Conservation (phyloP, 208 protist species). For the Wallacemonas rigidus region DNA sequence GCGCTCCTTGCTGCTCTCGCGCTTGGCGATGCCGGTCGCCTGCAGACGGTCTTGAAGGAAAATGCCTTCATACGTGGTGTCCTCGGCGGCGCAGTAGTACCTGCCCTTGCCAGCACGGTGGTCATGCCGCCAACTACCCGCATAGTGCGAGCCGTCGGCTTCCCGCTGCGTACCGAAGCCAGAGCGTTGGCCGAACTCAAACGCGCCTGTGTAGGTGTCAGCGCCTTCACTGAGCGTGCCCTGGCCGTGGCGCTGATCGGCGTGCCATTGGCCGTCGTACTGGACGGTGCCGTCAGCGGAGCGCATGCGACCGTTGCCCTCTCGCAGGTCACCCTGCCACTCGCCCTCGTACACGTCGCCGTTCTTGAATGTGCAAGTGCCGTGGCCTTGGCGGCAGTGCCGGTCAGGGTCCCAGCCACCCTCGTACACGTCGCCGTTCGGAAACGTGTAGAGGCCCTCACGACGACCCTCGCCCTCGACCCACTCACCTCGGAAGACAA, state of each 20-base stretch:
- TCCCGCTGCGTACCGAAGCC: slow-evolving; percentile 65
- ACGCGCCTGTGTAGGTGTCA: slow-evolving; percentile 76
- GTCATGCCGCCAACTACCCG: slow-evolving; percentile 72
- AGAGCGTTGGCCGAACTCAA: slow-evolving; percentile 46
- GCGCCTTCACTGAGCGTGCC: slow-evolving; percentile 61
- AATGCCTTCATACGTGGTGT: slow-evolving; percentile 70
- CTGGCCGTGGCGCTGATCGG: slow-evolving; percentile 66
- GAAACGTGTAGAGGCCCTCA: slow-evolving; percentile 76
- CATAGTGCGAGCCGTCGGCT: slow-evolving; percentile 73
- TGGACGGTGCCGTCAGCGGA: slow-evolving; percentile 22
- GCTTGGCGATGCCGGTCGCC: slow-evolving; percentile 38
- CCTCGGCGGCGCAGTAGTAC: slow-evolving; percentile 53
- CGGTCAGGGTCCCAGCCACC: slow-evolving; percentile 63
- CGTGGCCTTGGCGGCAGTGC: slow-evolving; percentile 65
- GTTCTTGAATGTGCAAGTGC: slow-evolving; percentile 70
- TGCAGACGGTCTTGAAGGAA: slow-evolving; percentile 79
- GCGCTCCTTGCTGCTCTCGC: slow-evolving; percentile 26
- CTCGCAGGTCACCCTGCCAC: slow-evolving; percentile 67
- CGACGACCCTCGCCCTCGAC: slow-evolving; percentile 31
- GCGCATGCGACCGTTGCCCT: slow-evolving; percentile 58
- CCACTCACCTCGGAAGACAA: slow-evolving; percentile 71
- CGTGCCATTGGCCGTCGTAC: slow-evolving; percentile 84
- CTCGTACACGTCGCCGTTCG: slow-evolving; percentile 73
- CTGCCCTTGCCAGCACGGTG: slow-evolving; percentile 58
- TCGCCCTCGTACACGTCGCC: slow-evolving; percentile 81